Conservation (phyloP, 495 filamentous ascomycete species). For the Aspergillus ellipticus region DNA sequence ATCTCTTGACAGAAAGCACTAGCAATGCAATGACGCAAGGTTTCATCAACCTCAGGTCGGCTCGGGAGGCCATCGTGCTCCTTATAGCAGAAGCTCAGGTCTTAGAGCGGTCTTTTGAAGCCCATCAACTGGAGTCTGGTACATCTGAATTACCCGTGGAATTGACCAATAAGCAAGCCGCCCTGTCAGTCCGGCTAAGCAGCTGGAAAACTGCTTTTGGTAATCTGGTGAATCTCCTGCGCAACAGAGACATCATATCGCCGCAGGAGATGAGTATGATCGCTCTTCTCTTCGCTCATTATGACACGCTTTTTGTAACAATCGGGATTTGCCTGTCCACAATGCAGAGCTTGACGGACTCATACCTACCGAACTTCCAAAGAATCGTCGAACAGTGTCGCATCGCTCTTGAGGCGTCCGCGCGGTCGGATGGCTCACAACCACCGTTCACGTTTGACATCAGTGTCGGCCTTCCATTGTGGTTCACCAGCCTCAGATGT, state of each 20-base stretch:
- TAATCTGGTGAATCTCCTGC: slow-evolving; percentile 14
- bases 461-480: slow-evolving; percentile 32
- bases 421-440: slow-evolving; percentile 18
- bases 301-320: slow-evolving; percentile 26
- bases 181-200: slow-evolving; percentile 10
- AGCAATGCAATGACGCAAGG: too few species aligned
- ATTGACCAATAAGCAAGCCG: slow-evolving; percentile 7
- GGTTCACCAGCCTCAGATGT: slow-evolving; percentile 30
- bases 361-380: slow-evolving; percentile 23
- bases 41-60: slow-evolving; percentile 27
- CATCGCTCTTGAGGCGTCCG: slow-evolving; percentile 15
- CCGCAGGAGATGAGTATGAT: slow-evolving; percentile 12
- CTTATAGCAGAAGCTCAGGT: slow-evolving; percentile 19
- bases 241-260: slow-evolving; percentile 7
- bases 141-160: slow-evolving; percentile 6
- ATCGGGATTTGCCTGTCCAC: slow-evolving; percentile 12
- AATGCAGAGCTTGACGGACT: slow-evolving; percentile 20
- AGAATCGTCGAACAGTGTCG: slow-evolving; percentile 28
- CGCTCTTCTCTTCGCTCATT: slow-evolving; percentile 22
- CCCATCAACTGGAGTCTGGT: slow-evolving; percentile 10
- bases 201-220: slow-evolving; percentile 26
- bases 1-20: too few species aligned
- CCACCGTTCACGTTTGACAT: slow-evolving; percentile 39
- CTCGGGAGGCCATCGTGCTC: slow-evolving; percentile 30
- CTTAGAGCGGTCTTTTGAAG: slow-evolving; percentile 20